Base-by-base conservation (phyloP, 129 eudicot species). In the Gnaphalium uliginosum region DNA sequence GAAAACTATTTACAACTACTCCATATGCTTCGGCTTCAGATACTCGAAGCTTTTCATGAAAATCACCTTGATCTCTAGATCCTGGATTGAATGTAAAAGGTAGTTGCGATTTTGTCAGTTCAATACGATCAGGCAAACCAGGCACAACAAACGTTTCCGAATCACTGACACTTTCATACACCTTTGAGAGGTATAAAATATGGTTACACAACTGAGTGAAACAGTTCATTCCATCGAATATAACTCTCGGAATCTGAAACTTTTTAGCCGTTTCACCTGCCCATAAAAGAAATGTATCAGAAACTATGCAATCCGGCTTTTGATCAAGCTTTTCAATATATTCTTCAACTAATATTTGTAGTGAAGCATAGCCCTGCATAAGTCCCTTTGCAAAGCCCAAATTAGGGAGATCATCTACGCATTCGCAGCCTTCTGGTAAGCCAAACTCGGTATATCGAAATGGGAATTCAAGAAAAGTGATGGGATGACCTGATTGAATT, bases 401-500 rank as follows among this genome's bases (percentile, higher is more conserved):
- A 25, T 80, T 60, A 54, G 85, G 85, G n/a, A 89, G 79, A 26
- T 35, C 50, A 59, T 91, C 97, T 0, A 83, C 0, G 48, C 84
- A 62, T 81, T 91, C 97, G 33, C 89, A 85, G 15, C 92, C 92
- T 24, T 85, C 82, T 0, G 96, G 95, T 54, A 88, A 60, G 41
- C 90, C 97, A 32, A 77, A 85, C 59, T 85, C 80, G 0, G 8
- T 48, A 11, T 82, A 75, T 6, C 86, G 90, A 30, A 87, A 87
- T 2, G 35, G 71, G 24, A 89, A 68, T 51, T 71, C 66, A 7
- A 81, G 62, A 2, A 85, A 56, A 11, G 18, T 56, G 50, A 92
- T 85, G 35, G 82, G 66, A 17, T 85, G 86, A 2, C 81, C 87
- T 4, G 82, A 43, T 23, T 78, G 73, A 21, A 81, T 70, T 23